Conservation (phyloP, 371 early-diverging fungal species). For the Apophysomyces elegans region DNA sequence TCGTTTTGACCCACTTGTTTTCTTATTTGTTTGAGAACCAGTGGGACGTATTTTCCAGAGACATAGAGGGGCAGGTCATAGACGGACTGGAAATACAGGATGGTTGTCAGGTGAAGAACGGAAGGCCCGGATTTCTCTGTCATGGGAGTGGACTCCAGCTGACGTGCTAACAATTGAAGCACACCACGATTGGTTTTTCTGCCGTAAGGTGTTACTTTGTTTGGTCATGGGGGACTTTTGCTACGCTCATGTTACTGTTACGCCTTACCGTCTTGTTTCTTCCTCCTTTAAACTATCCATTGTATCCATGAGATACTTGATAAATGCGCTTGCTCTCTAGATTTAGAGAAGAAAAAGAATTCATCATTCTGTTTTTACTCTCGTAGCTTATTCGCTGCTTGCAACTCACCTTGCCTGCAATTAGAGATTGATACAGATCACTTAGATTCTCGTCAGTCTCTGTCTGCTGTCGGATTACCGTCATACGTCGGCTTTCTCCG, state of each 20-base stretch:
- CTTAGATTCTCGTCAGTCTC: not conserved
- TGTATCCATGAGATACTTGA: not conserved
- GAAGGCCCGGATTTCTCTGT: constrained; percentile 20
- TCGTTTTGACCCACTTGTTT: constrained; percentile 6
- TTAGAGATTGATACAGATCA: constrained; percentile 4
- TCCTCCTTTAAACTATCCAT: not conserved
- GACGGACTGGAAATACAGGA: constrained; percentile 28
- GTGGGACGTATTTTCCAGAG: constrained; percentile 39
- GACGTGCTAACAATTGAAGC: constrained; percentile 8
- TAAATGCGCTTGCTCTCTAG: not conserved
- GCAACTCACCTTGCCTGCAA: constrained; percentile 13
- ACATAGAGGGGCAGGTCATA: constrained; percentile 25
- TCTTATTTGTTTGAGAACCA: constrained; percentile 23
- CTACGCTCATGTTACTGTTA: not conserved
- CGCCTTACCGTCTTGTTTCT: not conserved
- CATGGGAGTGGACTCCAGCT: constrained; percentile 17
- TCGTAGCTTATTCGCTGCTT: not conserved
- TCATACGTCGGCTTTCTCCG: constrained; percentile 10
- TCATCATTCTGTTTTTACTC: not conserved
- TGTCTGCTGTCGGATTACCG: not conserved
- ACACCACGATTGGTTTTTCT: constrained; percentile 17
- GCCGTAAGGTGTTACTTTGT: constrained; percentile 1
- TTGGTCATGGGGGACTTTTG: not conserved
- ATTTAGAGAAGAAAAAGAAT: not conserved
- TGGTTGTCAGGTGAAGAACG: constrained; percentile 27